A percentile compares a stretch with the other conserved stretches of the same genome.
These are phyloP conservation scores for Euphorbia corollata DNA, from an alignment of 441 rosid genomes.

Conservation along the genomic window DNA sequence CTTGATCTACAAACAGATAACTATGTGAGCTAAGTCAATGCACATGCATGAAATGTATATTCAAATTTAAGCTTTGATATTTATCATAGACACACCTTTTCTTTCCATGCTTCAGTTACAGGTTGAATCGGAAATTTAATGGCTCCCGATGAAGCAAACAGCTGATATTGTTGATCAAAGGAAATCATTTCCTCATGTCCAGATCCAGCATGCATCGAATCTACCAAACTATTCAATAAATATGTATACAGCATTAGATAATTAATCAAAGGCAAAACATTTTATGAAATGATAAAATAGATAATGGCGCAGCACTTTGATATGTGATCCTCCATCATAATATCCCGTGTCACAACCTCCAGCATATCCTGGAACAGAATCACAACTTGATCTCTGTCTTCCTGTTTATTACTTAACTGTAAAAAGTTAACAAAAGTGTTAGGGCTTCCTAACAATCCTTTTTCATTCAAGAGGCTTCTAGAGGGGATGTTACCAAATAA, in stretches of 20 bases:
- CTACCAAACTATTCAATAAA: conserved; percentile 49
- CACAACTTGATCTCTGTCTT: conserved; percentile 82
- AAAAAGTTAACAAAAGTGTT: conserved; percentile 16
- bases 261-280: conserved; percentile 7
- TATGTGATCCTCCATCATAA: conserved; percentile 70
- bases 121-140: conserved; percentile 72
- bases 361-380: conserved; percentile 97
- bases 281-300: conserved; percentile 9
- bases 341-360: conserved; percentile 92
- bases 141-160: conserved; percentile 93
- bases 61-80: background rate
- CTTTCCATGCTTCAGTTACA: conserved; percentile 90
- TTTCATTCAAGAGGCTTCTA: conserved; percentile 7
- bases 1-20: conserved; percentile 56
- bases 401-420: conserved; percentile 66
- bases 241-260: conserved; percentile 19
- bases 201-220: conserved; percentile 63
- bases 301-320: conserved; percentile 42
- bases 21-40: conserved; percentile 1
- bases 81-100: conserved; percentile 46
- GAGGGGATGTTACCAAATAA: conserved; percentile 52
- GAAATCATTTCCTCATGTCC: conserved; percentile 59
- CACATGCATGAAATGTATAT: too few species aligned
- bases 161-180: conserved; percentile 59
- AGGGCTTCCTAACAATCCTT: conserved; percentile 13